These are phyloP conservation scores for Danielia reshetovae DNA, from an alignment of 805 yeast species.

Conservation along the genomic window DNA sequence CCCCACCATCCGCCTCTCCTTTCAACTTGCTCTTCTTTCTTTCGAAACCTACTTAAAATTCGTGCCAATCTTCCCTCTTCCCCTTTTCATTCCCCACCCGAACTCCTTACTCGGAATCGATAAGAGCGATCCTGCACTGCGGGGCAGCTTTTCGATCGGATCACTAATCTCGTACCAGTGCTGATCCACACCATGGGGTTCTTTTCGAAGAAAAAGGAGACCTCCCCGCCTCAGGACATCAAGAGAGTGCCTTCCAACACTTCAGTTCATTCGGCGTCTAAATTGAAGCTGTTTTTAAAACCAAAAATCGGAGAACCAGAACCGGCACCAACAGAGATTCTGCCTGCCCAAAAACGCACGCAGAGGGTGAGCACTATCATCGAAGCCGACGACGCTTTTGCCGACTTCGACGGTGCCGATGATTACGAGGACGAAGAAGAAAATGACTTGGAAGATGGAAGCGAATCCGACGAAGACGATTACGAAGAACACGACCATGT, in stretches of 20 bases:
- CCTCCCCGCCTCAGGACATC: background rate
- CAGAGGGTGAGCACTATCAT: conserved; percentile 27
- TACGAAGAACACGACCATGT: conserved; percentile 28
- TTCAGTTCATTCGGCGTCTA: background rate
- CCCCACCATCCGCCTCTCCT: too few relatives aligned
- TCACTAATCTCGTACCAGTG: too few relatives aligned
- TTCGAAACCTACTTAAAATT: too few relatives aligned
- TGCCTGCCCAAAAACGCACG: conserved; percentile 1
- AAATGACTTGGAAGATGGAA: conserved; percentile 3
- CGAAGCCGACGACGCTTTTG: conserved; percentile 18
- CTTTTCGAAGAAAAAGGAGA: background rate
- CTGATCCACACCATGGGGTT: conserved; percentile 2
- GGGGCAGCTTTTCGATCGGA: too few relatives aligned
- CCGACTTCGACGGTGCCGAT: conserved; percentile 13
- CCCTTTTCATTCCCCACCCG: too few relatives aligned
- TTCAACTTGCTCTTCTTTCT: too few relatives aligned
- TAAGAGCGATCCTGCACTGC: too few relatives aligned
- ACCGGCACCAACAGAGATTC: background rate
- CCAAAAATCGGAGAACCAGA: background rate
- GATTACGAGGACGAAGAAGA: conserved; percentile 14
- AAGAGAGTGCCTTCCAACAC: background rate
- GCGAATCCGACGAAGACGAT: conserved; percentile 13
- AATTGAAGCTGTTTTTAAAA: background rate
- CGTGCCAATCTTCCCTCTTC: too few relatives aligned
- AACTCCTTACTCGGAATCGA: too few relatives aligned